Evolutionary conservation across 768 basidiomycete species (phyloP).

Genomic region (Boletus patriciae): DNA sequence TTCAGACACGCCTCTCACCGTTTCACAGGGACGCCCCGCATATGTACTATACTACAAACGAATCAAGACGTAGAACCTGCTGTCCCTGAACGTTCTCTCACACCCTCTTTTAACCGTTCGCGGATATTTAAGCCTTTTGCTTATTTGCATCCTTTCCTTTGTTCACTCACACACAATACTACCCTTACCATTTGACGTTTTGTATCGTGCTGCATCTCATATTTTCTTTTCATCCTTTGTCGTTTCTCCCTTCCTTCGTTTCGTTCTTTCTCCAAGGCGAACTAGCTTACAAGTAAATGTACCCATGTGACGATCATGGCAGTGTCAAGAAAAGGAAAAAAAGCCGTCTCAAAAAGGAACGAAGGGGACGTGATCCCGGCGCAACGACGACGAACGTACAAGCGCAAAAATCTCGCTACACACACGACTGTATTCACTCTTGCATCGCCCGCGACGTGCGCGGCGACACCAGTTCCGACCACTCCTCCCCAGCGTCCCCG

Average conservation of each 20-base stretch:
- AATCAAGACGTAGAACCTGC: conserved; percentile 30
- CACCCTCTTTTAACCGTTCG: not conserved
- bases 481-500: conserved; percentile 11
- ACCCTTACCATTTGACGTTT: conserved; percentile 11
- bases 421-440: conserved; percentile 9
- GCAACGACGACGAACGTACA: not conserved
- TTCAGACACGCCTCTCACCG: conserved; percentile 20
- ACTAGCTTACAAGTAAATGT: conserved; percentile 34
- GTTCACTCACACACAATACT: conserved; percentile 15
- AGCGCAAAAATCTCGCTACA: not conserved
- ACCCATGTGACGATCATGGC: conserved; percentile 25
- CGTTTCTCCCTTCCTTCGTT: not conserved
- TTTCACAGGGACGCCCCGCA: conserved; percentile 57
- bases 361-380: not conserved
- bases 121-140: conserved; percentile 23
- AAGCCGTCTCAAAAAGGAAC: not conserved
- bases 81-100: not conserved
- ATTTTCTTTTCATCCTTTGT: not conserved
- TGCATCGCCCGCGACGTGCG: conserved; percentile 17
- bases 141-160: conserved; percentile 27
- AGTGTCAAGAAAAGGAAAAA: not conserved
- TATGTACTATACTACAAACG: conserved; percentile 85
- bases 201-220: conserved; percentile 26
- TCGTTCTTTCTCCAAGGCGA: not conserved
- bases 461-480: conserved; percentile 14